Evolutionary conservation across 176 grass and related monocot species (phyloP).

Genomic region (Zoysia japonica): DNA sequence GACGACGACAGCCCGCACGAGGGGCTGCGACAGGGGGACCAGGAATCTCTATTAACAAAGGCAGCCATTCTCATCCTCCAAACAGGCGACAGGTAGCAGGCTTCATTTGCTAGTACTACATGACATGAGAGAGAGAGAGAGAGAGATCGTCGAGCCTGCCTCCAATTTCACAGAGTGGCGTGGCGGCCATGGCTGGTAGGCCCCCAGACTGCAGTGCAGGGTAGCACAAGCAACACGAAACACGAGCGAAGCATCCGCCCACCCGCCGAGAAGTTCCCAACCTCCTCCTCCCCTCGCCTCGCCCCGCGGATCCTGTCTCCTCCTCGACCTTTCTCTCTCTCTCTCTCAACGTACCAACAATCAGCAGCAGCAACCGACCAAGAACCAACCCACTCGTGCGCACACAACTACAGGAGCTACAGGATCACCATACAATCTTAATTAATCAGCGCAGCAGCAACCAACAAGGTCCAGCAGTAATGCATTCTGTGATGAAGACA

Average conservation of each 20-base stretch:
- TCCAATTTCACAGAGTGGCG: too few species aligned
- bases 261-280: constrained; percentile 26
- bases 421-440: too few species aligned
- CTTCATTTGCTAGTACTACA: not conserved
- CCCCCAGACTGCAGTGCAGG: too few species aligned
- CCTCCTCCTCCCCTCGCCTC: not conserved
- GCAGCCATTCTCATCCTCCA: not conserved
- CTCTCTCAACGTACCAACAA: not conserved
- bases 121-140: too few species aligned
- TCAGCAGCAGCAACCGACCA: too few species aligned
- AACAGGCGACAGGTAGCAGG: too few species aligned
- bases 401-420: not conserved
- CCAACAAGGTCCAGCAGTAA: too few species aligned
- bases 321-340: too few species aligned
- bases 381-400: constrained; percentile 11
- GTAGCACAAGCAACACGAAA: not conserved
- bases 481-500: not conserved
- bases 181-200: too few species aligned
- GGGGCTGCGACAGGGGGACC: not conserved
- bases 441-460: too few species aligned
- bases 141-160: too few species aligned
- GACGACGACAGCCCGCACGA: constrained; percentile 35
- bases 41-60: not conserved
- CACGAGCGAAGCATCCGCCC: constrained; percentile 47
- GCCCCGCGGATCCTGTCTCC: constrained; percentile 27